phyloP scores from a whole-genome alignment of 352 stramenopile genomes.

The Phytophthora cactorum region DNA sequence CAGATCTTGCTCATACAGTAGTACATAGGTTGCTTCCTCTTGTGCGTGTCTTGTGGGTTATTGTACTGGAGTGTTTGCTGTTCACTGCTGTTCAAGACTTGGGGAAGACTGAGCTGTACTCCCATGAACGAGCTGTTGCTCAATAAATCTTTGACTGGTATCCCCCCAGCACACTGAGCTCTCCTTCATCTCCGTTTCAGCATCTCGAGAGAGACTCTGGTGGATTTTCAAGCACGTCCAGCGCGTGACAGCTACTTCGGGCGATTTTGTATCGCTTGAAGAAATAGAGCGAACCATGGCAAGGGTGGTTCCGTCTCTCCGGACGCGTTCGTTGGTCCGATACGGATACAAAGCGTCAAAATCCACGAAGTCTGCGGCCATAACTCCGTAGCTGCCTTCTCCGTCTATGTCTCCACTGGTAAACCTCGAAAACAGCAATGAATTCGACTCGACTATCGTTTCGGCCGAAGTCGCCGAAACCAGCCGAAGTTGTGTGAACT shows the following conservation, averaged over 20 bases:
- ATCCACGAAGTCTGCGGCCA: slow-evolving; percentile 40
- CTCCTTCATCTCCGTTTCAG: slow-evolving; percentile 22
- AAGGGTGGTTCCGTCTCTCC: slow-evolving; percentile 45
- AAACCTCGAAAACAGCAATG: slow-evolving; percentile 24
- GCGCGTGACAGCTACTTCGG: slow-evolving; percentile 28
- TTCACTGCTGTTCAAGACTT: no score
- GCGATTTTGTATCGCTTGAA: neutral
- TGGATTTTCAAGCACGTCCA: slow-evolving; percentile 29
- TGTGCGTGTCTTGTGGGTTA: no score
- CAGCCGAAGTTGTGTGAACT: slow-evolving; percentile 47
- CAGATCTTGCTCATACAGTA: no score
- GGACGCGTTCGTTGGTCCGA: slow-evolving; percentile 23
- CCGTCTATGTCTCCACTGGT: neutral
- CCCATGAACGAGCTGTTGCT: slow-evolving; percentile 20
- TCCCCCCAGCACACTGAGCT: slow-evolving; percentile 28
- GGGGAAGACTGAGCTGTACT: no score
- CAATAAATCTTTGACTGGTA: slow-evolving; percentile 2
- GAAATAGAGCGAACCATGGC: neutral
- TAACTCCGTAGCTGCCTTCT: slow-evolving; percentile 14
- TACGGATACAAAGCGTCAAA: slow-evolving; percentile 52
- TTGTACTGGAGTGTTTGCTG: no score
- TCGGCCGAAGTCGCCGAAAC: slow-evolving; percentile 25
- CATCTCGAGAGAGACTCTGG: neutral
- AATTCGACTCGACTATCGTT: slow-evolving; percentile 26
- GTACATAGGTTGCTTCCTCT: no score